Percentiles rank a stretch among this genome's conserved stretches.
phyloP scores from a whole-genome alignment of 345 rosid species.

The Gossypium arboreum region DNA sequence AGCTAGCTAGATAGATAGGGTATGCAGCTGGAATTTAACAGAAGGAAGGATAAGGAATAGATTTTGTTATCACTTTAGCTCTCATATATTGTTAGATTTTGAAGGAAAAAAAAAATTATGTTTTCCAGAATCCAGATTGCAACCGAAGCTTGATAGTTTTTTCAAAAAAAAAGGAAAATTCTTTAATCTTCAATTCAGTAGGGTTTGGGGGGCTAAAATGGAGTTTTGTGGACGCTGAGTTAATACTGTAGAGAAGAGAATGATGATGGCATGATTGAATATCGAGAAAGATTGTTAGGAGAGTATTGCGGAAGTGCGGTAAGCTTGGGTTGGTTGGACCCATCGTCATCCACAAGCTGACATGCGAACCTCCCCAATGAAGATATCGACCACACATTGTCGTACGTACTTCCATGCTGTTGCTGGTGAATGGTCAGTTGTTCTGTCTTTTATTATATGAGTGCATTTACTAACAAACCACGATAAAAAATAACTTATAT shows the following conservation, averaged over 20 bases:
- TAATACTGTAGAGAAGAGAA: no score
- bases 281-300: no score
- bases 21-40: background rate
- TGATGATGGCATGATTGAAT: no score
- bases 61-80: background rate
- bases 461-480: no score
- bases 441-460: no score
- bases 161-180: background rate
- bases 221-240: no score
- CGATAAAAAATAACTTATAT: no score
- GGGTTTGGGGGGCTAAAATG: no score
- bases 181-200: no score
- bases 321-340: no score
- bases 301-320: no score
- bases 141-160: background rate
- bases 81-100: background rate
- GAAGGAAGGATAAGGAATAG: background rate
- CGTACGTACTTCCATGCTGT: background rate
- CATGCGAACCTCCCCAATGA: background rate
- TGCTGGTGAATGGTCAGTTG: background rate
- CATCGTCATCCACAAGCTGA: background rate
- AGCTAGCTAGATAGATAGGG: background rate
- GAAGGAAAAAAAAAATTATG: background rate
- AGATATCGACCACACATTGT: background rate
- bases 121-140: background rate